Base-by-base conservation (phyloP, 2,329 filamentous ascomycete genomes). In the Pezicula carpinea region DNA sequence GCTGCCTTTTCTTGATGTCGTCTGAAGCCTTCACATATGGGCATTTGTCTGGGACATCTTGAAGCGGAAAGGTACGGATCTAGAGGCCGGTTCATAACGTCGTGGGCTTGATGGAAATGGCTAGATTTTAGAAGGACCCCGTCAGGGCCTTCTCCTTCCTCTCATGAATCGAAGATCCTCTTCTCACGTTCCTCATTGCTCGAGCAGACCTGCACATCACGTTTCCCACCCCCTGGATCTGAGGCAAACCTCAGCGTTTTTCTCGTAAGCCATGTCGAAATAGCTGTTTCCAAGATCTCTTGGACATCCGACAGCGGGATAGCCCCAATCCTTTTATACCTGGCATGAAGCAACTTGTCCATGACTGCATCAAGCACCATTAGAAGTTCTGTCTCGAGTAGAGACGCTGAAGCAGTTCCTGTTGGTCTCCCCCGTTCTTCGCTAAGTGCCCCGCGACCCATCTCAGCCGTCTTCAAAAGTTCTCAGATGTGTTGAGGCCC, bases 351-450 rank as follows among this genome's bases (percentile, higher is more conserved):
- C 8, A 34, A 35, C 10, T 47, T 18, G 5, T 39, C 31, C 10
- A 7, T 38, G 1, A 48, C 23, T 6, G 14, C 11, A 11, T 64
- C 59, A 31, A 85, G 64, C 3, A 69, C 69, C 11, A 66, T 64
- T 5, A 81, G 61, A 8, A 82, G 49, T 10, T 68, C 69, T 39
- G 65, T 70, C 33, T 79, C 67, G 22, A 84, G 8, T 29, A 29
- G 13, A 29, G 6, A 29, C 10, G 26, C 8, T 13, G 5, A 80
- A 1, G 80, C 74, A 0, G 81, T 76, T 1, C 75, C 75, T 81
- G 86, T 82, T 52, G 82, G 79, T n/a, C 80, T 73, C 0, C 80
- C 79, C 80, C 79, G 45, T 82, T 81, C 56, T 82, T 82, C 63
- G 77, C 80, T 1, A 87, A 65, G 60, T 84, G 77, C 76, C 83